Evolutionary conservation across 1,284 basidiomycete species (phyloP), one percentile per base, ranked within the genome.

Genomic region (Sanghuangporus sanghuang): DNA sequence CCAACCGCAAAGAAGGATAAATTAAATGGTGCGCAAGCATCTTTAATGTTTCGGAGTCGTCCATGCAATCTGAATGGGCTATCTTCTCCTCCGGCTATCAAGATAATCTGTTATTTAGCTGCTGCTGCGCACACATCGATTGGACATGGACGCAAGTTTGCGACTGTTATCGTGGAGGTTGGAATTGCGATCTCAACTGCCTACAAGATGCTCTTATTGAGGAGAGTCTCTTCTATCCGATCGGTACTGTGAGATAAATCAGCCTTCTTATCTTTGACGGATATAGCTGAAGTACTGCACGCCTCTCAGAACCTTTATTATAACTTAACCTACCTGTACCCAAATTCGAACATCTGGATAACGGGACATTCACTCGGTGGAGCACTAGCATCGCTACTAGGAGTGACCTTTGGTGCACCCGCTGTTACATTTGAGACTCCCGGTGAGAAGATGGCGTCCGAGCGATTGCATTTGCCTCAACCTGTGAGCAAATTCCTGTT

Each of bases 91-190:
- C n/a, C n/a, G 9, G 16, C 0, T 8, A 21, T 40, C 18, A 23
- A 61, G 59, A 61, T 39, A 98, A 98, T 69, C 74, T 99, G n/a
- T 78, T 98, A 61, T 99, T 98, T 76, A 91, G 95, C 61, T 99
- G 96, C 76, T 99, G 96, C 77, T 99, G 96, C 74, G 97, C 97
- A 0, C 81, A 87, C 18, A 86, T 99, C 27, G 93, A 93, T 72
- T 97, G 94, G 86, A 89, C 92, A 5, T 99, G 96, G 96, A 87
- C 90, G 49, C 85, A 95, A 0, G 96, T 98, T 5, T 99, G 97
- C 74, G 92, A 88, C 64, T 99, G 96, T 75, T 92, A 92, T 75
- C 80, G 86, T 2, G 87, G 91, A 16, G 85, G 87, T 2, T 90
- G 87, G 81, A 89, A 89, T 69, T 99, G 96, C 75, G 85, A 93